Base-by-base conservation (phyloP, 768 basidiomycete genomes). In the Trametes meyenii region DNA sequence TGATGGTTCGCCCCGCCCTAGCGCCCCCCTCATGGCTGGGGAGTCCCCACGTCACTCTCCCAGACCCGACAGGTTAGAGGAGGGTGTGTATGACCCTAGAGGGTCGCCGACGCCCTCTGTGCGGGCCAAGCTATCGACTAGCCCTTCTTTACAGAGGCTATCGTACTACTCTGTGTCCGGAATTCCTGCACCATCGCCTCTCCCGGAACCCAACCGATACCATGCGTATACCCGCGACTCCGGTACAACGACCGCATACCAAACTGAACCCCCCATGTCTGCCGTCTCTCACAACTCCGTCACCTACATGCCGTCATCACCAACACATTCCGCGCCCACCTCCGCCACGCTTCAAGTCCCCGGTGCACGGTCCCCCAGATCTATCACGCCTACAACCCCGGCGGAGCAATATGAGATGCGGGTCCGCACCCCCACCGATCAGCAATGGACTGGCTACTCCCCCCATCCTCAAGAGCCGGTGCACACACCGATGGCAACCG, bases 81-180 rank as follows among this genome's bases (percentile, higher is more conserved):
- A 62, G 42, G 53, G 57, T 24, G 2, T 50, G 39, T 46, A 44
- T 11, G 45, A 52, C n/a, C 26, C 43, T 6, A 49, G 48, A 19
- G 36, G n/a, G 8, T 65, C 64, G 0, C 54, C 62, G 26, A 50
- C 55, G 5, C 55, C 43, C n/a, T 52, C 56, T 11, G 40, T 19
- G 14, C 49, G 60, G 11, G 59, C 49, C 2, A 51, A 60, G 45
- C 39, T 48, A 14, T 44, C 45, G 14, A 21, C 58, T 17, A 62
- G 62, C n/a, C 60, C 70, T n/a, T 65, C 55, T 11, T 52, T 42
- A 52, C 62, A 58, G 36, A 63, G 66, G 13, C 48, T 60, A 24
- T 90, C 90, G 17, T 90, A 88, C 67, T 73, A 92, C 70, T 88
- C 89, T 61, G 69, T 76, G 63, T 74, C 72, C 54, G 72, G 83